phyloP scores from a whole-genome alignment of 805 yeast genomes.

The Hanseniaspora thailandica region DNA sequence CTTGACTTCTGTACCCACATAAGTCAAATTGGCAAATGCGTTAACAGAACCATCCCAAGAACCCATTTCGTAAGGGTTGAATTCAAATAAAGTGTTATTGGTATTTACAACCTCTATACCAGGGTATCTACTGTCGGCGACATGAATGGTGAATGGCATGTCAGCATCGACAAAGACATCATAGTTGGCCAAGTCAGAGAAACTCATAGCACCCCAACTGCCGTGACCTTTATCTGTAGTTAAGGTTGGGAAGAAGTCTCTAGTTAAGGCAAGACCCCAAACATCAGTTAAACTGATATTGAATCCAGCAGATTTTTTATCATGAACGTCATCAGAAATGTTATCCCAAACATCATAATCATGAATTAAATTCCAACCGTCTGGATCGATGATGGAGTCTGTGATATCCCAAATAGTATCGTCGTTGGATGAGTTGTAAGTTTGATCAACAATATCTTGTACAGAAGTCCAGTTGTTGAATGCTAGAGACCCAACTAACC shows the following conservation, averaged over 20 bases:
- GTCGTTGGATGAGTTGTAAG: slow-evolving; percentile 22
- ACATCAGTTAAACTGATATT: slow-evolving; percentile 58
- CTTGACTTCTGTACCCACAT: slow-evolving; percentile 53
- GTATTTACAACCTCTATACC: slow-evolving; percentile 41
- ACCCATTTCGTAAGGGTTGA: slow-evolving; percentile 64
- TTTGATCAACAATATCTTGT: slow-evolving; percentile 40
- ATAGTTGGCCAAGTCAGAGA: slow-evolving; percentile 37
- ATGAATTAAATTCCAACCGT: slow-evolving; percentile 46
- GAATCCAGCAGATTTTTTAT: slow-evolving; percentile 53
- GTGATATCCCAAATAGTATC: slow-evolving; percentile 57
- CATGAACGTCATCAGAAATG: slow-evolving; percentile 41
- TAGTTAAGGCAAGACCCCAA: slow-evolving; percentile 68
- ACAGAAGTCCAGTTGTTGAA: slow-evolving; percentile 65
- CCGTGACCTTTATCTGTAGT: slow-evolving; percentile 54
- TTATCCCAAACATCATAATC: slow-evolving; percentile 44
- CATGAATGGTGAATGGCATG: slow-evolving; percentile 64
- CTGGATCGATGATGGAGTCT: slow-evolving; percentile 48
- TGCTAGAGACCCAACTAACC: slow-evolving; percentile 62
- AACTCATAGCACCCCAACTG: slow-evolving; percentile 36
- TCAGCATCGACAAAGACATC: slow-evolving; percentile 48
- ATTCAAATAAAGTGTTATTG: slow-evolving; percentile 59
- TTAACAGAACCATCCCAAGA: slow-evolving; percentile 74
- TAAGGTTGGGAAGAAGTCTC: slow-evolving; percentile 55
- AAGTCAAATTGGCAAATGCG: slow-evolving; percentile 54
- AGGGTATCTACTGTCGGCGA: slow-evolving; percentile 57